A percentile compares a stretch with the other conserved stretches of the same genome.
Evolutionary conservation across 208 protist genomes (phyloP).

Genomic region (Trypanosoma brucei): DNA sequence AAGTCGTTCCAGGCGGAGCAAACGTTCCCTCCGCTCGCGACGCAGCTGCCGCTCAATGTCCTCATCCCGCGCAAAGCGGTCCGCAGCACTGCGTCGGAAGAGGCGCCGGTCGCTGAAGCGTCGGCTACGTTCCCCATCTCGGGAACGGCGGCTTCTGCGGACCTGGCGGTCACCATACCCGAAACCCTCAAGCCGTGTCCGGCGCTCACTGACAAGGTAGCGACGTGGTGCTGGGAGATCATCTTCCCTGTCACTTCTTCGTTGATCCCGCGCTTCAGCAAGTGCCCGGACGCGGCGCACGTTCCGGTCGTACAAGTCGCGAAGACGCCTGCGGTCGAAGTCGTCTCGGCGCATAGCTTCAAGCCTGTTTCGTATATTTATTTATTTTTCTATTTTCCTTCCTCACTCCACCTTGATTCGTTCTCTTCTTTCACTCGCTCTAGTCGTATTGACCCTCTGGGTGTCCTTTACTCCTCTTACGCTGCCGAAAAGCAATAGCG

Average conservation of each 20-base stretch:
- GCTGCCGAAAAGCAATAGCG: too few species aligned
- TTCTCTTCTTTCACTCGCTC: too few species aligned
- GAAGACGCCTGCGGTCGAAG: conserved; percentile 70
- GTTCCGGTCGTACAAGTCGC: conserved; percentile 79
- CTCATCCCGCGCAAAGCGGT: conserved; percentile 76
- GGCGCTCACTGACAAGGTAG: conserved; percentile 73
- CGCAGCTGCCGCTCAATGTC: conserved; percentile 63
- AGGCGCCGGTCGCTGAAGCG: conserved; percentile 67
- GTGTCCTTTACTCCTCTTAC: too few species aligned
- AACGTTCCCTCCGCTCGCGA: conserved; percentile 32
- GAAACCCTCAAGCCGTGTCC: conserved; percentile 74
- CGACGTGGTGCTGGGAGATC: conserved; percentile 57
- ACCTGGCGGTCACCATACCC: conserved; percentile 68
- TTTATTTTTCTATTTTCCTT: conserved; percentile 4
- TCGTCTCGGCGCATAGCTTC: conserved; percentile 63
- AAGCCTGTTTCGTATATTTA: conserved; percentile 2
- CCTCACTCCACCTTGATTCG: neutral
- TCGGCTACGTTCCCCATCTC: conserved; percentile 5
- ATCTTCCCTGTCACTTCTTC: conserved; percentile 36
- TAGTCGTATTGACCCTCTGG: too few species aligned
- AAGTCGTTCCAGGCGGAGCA: neutral
- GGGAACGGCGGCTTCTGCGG: conserved; percentile 25
- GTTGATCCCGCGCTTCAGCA: conserved; percentile 68
- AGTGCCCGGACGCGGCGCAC: conserved; percentile 60
- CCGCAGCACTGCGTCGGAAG: conserved; percentile 50